Conservation (phyloP, 2,329 filamentous ascomycete genomes). For the Nannizziopsis barbatae region DNA sequence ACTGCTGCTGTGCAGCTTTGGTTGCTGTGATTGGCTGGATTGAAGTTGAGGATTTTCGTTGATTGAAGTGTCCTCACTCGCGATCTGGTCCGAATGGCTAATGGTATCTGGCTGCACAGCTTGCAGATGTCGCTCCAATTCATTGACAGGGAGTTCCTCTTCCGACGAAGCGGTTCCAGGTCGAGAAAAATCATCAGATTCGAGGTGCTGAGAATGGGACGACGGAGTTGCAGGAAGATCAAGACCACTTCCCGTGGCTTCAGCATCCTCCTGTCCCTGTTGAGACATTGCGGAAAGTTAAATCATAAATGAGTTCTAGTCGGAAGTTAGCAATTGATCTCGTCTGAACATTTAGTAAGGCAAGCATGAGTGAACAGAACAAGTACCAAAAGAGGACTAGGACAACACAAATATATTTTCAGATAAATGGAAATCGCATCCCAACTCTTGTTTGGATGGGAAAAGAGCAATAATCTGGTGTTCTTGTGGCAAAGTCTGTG, state of each 20-base stretch:
- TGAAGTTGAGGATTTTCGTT: constrained; percentile 7
- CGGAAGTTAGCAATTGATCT: neutral
- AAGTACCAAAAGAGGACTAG: neutral
- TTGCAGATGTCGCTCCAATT: constrained; percentile 27
- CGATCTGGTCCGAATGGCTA: constrained; percentile 11
- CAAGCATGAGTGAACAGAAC: too few species aligned
- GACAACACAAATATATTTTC: neutral
- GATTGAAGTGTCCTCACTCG: constrained; percentile 10
- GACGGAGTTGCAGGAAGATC: constrained; percentile 6
- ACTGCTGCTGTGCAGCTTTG: neutral
- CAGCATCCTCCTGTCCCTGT: constrained; percentile 3
- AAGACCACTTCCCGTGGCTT: constrained; percentile 1
- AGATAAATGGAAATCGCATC: neutral
- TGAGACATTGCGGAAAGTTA: constrained; percentile 6
- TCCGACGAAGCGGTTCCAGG: constrained; percentile 15
- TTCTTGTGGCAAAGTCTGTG: too few species aligned
- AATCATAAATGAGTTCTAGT: neutral
- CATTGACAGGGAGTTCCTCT: constrained; percentile 20
- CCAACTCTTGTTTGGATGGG: too few species aligned
- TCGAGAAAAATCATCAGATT: constrained; percentile 8
- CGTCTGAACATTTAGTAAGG: neutral
- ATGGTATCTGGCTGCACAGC: constrained; percentile 26
- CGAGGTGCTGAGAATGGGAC: constrained; percentile 1
- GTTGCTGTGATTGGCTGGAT: constrained; percentile 3
- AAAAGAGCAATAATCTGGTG: too few species aligned